Conservation (phyloP, 108 stramenopile species). For the Skeletonema menzelii region DNA sequence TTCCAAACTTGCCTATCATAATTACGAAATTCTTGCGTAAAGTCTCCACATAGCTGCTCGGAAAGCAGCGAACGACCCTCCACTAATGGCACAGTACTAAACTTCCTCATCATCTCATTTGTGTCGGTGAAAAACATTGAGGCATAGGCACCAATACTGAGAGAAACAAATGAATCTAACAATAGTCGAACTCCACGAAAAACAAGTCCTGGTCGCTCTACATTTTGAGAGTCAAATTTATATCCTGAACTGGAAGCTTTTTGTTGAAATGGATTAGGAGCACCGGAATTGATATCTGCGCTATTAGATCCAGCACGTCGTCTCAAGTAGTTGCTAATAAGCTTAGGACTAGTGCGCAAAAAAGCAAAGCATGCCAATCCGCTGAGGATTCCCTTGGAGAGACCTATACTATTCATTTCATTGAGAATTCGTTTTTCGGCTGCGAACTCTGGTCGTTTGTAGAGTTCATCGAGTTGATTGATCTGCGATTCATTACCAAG, state of each 20-base stretch:
- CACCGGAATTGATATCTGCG: neutral
- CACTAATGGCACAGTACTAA: constrained; percentile 32
- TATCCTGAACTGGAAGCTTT: constrained; percentile 17
- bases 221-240: constrained; percentile 24
- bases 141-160: constrained; percentile 37
- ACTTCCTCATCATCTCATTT: constrained; percentile 29
- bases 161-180: constrained; percentile 39
- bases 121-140: constrained; percentile 36
- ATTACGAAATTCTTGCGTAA: constrained; percentile 32
- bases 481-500: constrained; percentile 14
- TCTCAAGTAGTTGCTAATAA: constrained; percentile 21
- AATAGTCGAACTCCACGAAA: constrained; percentile 21
- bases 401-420: constrained; percentile 37
- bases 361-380: constrained; percentile 35
- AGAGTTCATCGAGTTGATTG: constrained; percentile 15
- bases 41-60: constrained; percentile 37
- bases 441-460: constrained; percentile 31
- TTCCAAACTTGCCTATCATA: constrained; percentile 33
- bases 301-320: constrained; percentile 12
- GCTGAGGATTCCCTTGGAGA: constrained; percentile 25
- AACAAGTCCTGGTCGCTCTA: constrained; percentile 12
- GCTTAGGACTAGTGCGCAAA: constrained; percentile 23
- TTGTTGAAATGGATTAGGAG: constrained; percentile 28
- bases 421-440: constrained; percentile 35
- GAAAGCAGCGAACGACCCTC: constrained; percentile 40